Percentiles rank a stretch among this genome's conserved stretches.
Conservation (phyloP, 805 yeast genomes). For the Candida namnaoensis region DNA sequence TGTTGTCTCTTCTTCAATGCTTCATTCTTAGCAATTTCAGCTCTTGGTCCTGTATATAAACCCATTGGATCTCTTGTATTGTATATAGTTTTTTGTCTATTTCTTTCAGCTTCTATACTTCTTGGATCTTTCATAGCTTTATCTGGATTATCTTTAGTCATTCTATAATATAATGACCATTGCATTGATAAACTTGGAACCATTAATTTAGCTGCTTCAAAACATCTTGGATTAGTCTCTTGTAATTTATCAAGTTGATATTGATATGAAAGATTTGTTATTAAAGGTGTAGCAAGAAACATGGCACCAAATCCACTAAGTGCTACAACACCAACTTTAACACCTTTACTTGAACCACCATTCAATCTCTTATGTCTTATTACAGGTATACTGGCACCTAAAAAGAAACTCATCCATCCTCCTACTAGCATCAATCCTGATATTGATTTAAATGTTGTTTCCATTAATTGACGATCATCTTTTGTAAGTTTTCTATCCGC, state of each 20-base stretch:
- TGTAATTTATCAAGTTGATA: slow-evolving; percentile 22
- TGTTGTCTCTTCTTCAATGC: neutral
- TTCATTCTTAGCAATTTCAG: slow-evolving; percentile 6
- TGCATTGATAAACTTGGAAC: slow-evolving; percentile 23
- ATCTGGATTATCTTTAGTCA: slow-evolving; percentile 42
- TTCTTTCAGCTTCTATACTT: slow-evolving; percentile 21
- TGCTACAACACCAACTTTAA: slow-evolving; percentile 31
- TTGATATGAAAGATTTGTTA: slow-evolving; percentile 22
- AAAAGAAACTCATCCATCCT: slow-evolving; percentile 32
- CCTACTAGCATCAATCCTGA: slow-evolving; percentile 24
- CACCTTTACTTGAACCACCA: slow-evolving; percentile 22
- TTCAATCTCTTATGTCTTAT: slow-evolving; percentile 23
- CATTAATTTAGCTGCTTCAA: slow-evolving; percentile 18
- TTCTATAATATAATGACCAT: slow-evolving; percentile 46
- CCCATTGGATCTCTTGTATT: slow-evolving; percentile 30
- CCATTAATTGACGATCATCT: slow-evolving; percentile 32
- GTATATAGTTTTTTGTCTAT: slow-evolving; percentile 16
- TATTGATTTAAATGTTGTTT: slow-evolving; percentile 27
- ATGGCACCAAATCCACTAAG: slow-evolving; percentile 33
- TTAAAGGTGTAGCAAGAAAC: slow-evolving; percentile 22
- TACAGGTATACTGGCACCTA: slow-evolving; percentile 36
- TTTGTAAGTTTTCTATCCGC: slow-evolving; percentile 33
- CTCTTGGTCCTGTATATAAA: slow-evolving; percentile 23
- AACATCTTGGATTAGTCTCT: slow-evolving; percentile 23
- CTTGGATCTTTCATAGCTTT: slow-evolving; percentile 50